Conservation (phyloP, 768 basidiomycete genomes). For the Cystofilobasidium bisporidii region DNA sequence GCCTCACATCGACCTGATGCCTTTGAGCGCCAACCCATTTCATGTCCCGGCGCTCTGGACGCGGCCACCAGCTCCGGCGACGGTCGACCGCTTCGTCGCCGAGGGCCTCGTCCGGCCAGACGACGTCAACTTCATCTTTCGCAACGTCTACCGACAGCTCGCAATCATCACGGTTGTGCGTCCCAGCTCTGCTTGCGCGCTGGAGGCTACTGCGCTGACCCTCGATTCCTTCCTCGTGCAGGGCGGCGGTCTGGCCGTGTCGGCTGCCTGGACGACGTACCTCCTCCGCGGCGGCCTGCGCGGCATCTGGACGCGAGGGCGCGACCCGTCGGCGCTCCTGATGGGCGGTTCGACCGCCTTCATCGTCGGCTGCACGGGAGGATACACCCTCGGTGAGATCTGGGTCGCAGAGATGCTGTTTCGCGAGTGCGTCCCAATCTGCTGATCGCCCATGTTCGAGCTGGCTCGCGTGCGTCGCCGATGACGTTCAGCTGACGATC, state of each 20-base stretch:
- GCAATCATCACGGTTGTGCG: background rate
- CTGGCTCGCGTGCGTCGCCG: no score
- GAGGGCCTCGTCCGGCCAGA: background rate
- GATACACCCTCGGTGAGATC: background rate
- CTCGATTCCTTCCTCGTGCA: background rate
- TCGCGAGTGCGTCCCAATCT: background rate
- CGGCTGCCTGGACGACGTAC: constrained; percentile 5
- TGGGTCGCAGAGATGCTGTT: background rate
- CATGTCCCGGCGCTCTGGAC: background rate
- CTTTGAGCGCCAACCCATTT: background rate
- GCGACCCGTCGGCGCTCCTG: background rate
- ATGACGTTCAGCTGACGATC: no score
- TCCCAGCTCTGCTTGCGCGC: no score
- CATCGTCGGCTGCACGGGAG: background rate
- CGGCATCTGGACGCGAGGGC: background rate
- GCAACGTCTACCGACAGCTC: background rate
- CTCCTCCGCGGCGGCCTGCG: background rate
- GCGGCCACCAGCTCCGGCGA: background rate
- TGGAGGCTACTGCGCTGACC: no score
- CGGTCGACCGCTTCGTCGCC: constrained; percentile 11
- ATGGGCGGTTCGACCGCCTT: background rate
- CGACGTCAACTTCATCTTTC: background rate
- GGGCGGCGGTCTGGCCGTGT: background rate
- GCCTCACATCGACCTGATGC: background rate
- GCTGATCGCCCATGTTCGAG: no score